These are phyloP conservation scores for Geosmithia putterillii DNA, from an alignment of 2,329 filamentous ascomycete genomes.

Conservation along the genomic window DNA sequence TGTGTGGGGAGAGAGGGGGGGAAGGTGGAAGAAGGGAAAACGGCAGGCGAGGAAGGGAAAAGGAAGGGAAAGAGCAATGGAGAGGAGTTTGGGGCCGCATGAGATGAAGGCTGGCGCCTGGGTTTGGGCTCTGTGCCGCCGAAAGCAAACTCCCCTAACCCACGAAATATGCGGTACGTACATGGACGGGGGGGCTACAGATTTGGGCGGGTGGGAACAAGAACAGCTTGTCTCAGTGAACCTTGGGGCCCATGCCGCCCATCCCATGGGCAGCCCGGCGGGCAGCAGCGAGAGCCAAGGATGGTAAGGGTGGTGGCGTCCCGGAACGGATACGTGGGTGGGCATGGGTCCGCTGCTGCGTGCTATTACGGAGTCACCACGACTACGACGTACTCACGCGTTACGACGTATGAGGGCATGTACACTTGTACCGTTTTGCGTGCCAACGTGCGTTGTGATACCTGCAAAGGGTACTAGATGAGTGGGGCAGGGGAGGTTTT, in stretches of 20 bases:
- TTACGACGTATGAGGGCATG: too few species aligned
- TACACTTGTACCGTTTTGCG: too few species aligned
- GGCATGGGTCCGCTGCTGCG: too few species aligned
- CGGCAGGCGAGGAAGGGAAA: background rate
- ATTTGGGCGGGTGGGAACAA: slow-evolving; percentile 13
- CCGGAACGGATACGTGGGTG: too few species aligned
- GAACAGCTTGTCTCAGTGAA: slow-evolving; percentile 17
- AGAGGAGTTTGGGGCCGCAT: slow-evolving; percentile 1
- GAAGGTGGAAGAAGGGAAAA: background rate
- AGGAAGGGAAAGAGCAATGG: background rate
- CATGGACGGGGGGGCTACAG: background rate
- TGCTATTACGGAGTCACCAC: too few species aligned
- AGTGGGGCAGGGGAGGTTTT: background rate
- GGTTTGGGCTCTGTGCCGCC: background rate
- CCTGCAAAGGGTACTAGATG: background rate
- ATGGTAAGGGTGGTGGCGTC: too few species aligned
- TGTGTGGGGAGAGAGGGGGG: background rate
- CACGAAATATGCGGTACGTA: slow-evolving; percentile 14
- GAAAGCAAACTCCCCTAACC: slow-evolving; percentile 27
- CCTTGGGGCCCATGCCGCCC: too few species aligned
- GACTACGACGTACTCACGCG: too few species aligned
- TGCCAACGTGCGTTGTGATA: too few species aligned
- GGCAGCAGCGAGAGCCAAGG: too few species aligned
- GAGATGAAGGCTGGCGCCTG: background rate
- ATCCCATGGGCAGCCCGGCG: too few species aligned